phyloP scores from a whole-genome alignment of 1,284 basidiomycete genomes.

The Cryptococcus sp. region DNA sequence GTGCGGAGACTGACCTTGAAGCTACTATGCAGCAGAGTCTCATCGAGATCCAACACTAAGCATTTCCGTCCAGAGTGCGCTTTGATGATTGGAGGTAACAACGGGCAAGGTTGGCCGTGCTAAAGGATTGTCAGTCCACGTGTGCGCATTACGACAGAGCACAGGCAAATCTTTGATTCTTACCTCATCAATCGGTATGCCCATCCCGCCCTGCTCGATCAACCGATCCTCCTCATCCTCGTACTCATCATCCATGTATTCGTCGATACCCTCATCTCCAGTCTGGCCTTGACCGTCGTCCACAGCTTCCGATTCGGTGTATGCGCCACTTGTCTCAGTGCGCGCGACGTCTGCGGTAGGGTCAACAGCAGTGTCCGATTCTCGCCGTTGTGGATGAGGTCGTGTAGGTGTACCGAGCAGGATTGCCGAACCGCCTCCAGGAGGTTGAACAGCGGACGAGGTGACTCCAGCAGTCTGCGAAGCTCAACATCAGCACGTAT shows the following conservation, averaged over 20 bases:
- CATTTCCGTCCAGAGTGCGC: slow-evolving; percentile 85
- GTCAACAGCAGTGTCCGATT: slow-evolving; percentile 32
- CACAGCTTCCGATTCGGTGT: slow-evolving; percentile 46
- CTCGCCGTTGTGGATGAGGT: slow-evolving; percentile 32
- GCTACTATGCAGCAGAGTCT: slow-evolving; percentile 90
- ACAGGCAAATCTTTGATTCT: slow-evolving; percentile 42
- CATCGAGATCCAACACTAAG: slow-evolving; percentile 90
- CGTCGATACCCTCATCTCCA: slow-evolving; percentile 56
- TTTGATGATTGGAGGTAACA: slow-evolving; percentile 73
- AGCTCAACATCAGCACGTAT: neutral
- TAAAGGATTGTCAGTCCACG: slow-evolving; percentile 40
- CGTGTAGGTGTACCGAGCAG: slow-evolving; percentile 29
- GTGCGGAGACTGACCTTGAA: slow-evolving; percentile 67
- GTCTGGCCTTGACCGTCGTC: slow-evolving; percentile 58
- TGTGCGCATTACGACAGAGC: slow-evolving; percentile 10
- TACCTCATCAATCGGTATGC: slow-evolving; percentile 76
- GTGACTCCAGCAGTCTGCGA: slow-evolving; percentile 66
- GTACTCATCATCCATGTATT: slow-evolving; percentile 57
- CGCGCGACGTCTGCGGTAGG: slow-evolving; percentile 26
- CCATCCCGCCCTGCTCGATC: slow-evolving; percentile 76
- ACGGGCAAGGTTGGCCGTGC: slow-evolving; percentile 81
- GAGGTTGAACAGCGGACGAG: slow-evolving; percentile 69
- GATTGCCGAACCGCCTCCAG: slow-evolving; percentile 62
- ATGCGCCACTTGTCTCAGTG: slow-evolving; percentile 40
- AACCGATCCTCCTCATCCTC: slow-evolving; percentile 77